phyloP scores from a whole-genome alignment of 768 basidiomycete species.

The Pleurotus platypus region DNA sequence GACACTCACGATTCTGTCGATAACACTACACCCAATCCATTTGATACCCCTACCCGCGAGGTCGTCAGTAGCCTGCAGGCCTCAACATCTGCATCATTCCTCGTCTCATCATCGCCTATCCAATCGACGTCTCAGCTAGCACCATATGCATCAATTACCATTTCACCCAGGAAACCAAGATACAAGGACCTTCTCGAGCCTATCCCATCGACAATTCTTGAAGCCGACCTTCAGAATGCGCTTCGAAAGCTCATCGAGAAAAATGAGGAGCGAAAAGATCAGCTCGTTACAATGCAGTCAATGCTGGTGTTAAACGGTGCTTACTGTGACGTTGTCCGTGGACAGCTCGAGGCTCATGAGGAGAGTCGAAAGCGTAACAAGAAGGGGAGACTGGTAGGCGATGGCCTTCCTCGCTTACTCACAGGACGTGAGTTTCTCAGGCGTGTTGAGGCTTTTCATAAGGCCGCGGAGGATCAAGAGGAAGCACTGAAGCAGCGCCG shows the following conservation, averaged over 20 bases:
- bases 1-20: background rate
- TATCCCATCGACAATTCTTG: conserved; percentile 1
- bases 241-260: background rate
- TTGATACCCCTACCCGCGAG: background rate
- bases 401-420: conserved; percentile 21
- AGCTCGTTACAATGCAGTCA: background rate
- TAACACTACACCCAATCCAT: background rate
- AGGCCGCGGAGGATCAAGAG: conserved; percentile 7
- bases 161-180: background rate
- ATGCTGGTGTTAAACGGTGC: conserved; percentile 20
- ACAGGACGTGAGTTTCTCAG: conserved; percentile 17
- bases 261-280: background rate
- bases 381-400: conserved; percentile 16
- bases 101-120: conserved; percentile 2
- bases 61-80: background rate
- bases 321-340: conserved; percentile 14
- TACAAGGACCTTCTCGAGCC: background rate
- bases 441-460: conserved; percentile 2
- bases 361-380: conserved; percentile 14
- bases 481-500: conserved; percentile 9
- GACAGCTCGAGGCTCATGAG: conserved; percentile 18
- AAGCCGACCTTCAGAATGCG: background rate
- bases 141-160: background rate
- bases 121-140: background rate
- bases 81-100: conserved; percentile 8